These are phyloP conservation scores for Fusarium musae DNA, from an alignment of 2,329 filamentous ascomycete genomes.

Conservation along the genomic window DNA sequence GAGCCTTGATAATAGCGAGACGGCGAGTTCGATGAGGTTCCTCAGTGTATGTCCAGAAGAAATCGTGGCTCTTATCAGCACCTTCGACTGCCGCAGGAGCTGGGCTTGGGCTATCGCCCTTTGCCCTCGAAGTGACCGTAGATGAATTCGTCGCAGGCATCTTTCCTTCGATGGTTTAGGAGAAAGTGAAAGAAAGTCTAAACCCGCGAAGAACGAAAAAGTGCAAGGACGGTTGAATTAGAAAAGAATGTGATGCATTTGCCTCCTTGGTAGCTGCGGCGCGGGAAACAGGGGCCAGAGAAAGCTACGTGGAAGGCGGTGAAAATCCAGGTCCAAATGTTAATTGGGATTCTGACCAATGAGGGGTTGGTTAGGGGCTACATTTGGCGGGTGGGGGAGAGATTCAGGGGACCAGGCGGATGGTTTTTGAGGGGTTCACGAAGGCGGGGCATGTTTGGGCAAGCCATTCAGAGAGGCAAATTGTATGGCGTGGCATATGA, in stretches of 20 bases:
- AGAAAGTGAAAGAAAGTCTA: not conserved
- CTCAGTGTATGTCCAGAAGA: constrained; percentile 99
- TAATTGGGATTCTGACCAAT: constrained; percentile 22
- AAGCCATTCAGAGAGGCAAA: constrained; percentile 30
- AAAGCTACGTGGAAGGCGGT: constrained; percentile 44
- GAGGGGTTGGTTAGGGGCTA: constrained; percentile 25
- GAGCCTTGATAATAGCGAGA: constrained; percentile 95
- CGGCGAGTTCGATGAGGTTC: constrained; percentile 93
- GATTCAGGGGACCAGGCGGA: constrained; percentile 32
- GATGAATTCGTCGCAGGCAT: constrained; percentile 47
- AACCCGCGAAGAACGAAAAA: not conserved
- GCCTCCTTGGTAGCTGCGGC: constrained; percentile 26
- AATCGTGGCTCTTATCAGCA: constrained; percentile 60
- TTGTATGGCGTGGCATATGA: constrained; percentile 33
- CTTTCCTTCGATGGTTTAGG: not conserved
- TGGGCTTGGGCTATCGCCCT: constrained; percentile 36
- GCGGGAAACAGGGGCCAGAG: constrained; percentile 13
- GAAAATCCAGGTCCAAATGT: constrained; percentile 32
- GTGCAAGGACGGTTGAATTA: not conserved
- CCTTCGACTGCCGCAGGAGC: constrained; percentile 14
- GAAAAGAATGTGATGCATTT: constrained; percentile 33
- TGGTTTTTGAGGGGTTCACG: constrained; percentile 37
- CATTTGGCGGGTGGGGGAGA: constrained; percentile 14
- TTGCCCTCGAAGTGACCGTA: constrained; percentile 50
- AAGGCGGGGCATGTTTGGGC: constrained; percentile 29